Base-by-base conservation (phyloP, 2,329 filamentous ascomycete genomes). In the Neonectria ditissima region DNA sequence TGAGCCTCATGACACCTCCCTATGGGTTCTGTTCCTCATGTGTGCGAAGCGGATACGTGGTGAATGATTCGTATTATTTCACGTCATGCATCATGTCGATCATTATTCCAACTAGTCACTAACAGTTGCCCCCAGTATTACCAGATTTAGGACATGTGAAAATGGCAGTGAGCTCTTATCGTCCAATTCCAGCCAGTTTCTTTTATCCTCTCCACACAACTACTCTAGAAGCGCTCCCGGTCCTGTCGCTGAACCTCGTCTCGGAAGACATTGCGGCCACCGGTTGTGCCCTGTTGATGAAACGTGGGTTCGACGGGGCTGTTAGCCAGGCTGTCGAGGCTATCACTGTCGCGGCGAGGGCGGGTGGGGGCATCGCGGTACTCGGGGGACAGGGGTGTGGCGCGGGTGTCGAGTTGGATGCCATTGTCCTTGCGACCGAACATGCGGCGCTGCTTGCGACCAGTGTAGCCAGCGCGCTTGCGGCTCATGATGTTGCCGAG, bases 401-500 rank as follows among this genome's bases (percentile, higher is more conserved):
- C 67, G 45, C 47, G 75, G 50, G 79, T 75, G 74, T 82, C 80
- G 50, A 87, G 77, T 71, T 81, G 80, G 67, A 87, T 85, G 55
- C 76, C 80, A 62, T 79, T 73, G 55, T 80, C 76, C 56, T 78
- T 74, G 65, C 67, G 63, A 59, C 76, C 67, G 64, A 81, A 77
- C 65, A 79, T 73, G 65, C 74, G 77, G 59, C 78, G 77, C 48
- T 72, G 74, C 55, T 77, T 74, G 60, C 80, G 76, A 62, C 83
- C 81, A 11, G 73, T 76, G 74, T 85, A 85, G 43, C 84, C 81
- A 65, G 79, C 71, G 32, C 80, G 75, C 44, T 69, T 67, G 54
- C 83, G 81, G 69, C 82, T 78, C 80, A 87, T 84, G 76, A 87
- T 77, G 70, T 82, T 85, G 56, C 83, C 85, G 50, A 88, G 71